phyloP scores from a whole-genome alignment of 2,329 filamentous ascomycete species.

The Emergomyces pasteurianus region DNA sequence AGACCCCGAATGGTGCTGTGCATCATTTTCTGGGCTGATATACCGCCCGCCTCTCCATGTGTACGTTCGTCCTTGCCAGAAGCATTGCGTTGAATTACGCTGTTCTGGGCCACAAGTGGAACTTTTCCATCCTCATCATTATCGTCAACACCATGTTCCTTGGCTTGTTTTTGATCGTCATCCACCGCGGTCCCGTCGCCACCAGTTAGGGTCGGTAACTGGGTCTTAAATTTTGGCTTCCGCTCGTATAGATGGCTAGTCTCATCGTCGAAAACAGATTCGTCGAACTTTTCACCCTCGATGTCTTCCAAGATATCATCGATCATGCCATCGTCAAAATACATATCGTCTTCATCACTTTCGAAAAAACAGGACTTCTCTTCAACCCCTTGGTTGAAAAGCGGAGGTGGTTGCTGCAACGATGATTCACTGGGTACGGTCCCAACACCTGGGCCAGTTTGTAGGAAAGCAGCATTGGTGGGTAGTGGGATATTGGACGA shows the following conservation, averaged over 20 bases:
- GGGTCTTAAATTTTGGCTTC: conserved; percentile 15
- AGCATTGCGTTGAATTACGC: background rate
- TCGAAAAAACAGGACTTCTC: background rate
- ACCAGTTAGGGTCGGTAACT: background rate
- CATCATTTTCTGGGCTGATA: background rate
- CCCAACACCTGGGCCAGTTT: background rate
- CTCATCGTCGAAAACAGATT: conserved; percentile 38
- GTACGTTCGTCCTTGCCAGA: background rate
- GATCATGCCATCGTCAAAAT: conserved; percentile 36
- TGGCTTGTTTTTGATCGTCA: background rate
- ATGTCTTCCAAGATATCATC: conserved; percentile 26
- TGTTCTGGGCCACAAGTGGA: background rate
- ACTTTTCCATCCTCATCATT: background rate
- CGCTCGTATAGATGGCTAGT: conserved; percentile 32
- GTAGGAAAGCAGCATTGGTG: background rate
- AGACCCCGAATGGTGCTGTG: conserved; percentile 9
- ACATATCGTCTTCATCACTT: conserved; percentile 27
- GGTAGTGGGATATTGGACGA: background rate
- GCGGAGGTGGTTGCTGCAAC: background rate
- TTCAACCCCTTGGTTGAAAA: background rate
- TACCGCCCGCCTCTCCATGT: background rate
- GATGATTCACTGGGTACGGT: background rate
- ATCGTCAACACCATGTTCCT: background rate
- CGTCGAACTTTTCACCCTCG: conserved; percentile 30
- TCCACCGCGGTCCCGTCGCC: background rate